A percentile compares a stretch with the other conserved stretches of the same genome.
Conservation (phyloP, 768 basidiomycete species). For the Amanita fuliginea region DNA sequence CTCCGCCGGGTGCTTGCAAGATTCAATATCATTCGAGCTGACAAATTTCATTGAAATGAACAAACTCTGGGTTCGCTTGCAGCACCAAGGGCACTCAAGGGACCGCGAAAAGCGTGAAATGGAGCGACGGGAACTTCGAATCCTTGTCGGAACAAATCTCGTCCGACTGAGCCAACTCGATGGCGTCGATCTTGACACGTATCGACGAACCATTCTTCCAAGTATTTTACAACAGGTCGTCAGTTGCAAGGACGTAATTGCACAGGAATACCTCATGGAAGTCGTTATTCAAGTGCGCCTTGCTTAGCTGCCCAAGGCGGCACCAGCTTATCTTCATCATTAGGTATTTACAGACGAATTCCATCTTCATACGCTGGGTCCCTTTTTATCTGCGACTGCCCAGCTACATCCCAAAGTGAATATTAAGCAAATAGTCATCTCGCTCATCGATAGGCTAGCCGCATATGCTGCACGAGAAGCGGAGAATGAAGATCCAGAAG, state of each 20-base stretch:
- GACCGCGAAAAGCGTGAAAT: conserved; percentile 97
- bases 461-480: conserved; percentile 96
- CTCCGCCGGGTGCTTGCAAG: conserved; percentile 81
- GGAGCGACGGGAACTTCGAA: conserved; percentile 90
- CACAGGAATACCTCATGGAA: conserved; percentile 99
- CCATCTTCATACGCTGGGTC: conserved; percentile 90
- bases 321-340: conserved; percentile 2
- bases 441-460: conserved; percentile 91
- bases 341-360: conserved; percentile 99
- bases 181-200: conserved; percentile 92
- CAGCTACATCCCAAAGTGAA: conserved; percentile 97
- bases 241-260: conserved; percentile 96
- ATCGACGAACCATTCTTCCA: conserved; percentile 76
- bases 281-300: conserved; percentile 87
- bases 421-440: conserved; percentile 97
- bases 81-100: conserved; percentile 94
- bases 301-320: not conserved
- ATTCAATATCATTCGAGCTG: conserved; percentile 91
- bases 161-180: conserved; percentile 93
- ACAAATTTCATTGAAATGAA: conserved; percentile 99
- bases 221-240: conserved; percentile 95
- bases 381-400: conserved; percentile 92
- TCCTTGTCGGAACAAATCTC: conserved; percentile 95
- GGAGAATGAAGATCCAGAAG: conserved; percentile 92
- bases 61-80: conserved; percentile 97